Percentiles rank a stretch among this genome's conserved stretches.
phyloP scores from a whole-genome alignment of 768 basidiomycete genomes.

The Agaricus subrufescens region DNA sequence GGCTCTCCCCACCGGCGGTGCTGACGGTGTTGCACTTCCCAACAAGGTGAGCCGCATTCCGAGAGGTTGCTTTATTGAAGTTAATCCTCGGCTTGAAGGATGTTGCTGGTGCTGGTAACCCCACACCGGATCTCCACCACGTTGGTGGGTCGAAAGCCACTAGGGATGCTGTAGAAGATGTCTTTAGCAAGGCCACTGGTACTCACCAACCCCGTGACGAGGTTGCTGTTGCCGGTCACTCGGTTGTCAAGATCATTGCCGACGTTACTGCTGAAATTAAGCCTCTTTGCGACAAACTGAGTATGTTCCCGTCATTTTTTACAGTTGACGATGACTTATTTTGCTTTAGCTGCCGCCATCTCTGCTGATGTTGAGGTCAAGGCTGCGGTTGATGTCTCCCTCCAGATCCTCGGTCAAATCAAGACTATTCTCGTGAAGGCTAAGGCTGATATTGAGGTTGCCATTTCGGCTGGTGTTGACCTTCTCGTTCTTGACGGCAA shows the following conservation, averaged over 20 bases:
- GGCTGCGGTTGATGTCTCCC: slow-evolving; percentile 10
- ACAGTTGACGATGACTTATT: neutral
- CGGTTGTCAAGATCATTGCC: neutral
- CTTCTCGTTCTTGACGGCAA: slow-evolving; percentile 11
- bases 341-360: neutral
- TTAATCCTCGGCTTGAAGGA: too few relatives aligned
- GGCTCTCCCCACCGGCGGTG: slow-evolving; percentile 6
- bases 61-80: too few relatives aligned
- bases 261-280: slow-evolving; percentile 9
- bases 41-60: neutral
- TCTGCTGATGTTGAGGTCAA: neutral
- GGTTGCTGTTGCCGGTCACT: neutral
- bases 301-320: neutral
- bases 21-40: neutral
- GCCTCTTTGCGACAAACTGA: slow-evolving; percentile 1
- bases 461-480: slow-evolving; percentile 4
- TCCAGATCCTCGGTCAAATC: slow-evolving; percentile 13
- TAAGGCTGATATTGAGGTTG: slow-evolving; percentile 11
- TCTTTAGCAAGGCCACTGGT: neutral
- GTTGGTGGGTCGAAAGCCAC: neutral
- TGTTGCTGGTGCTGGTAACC: neutral
- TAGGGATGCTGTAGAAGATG: neutral
- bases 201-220: neutral
- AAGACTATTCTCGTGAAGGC: slow-evolving; percentile 8
- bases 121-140: neutral